phyloP scores from a whole-genome alignment of 257 asterid species.

The Solanum paucissectum region DNA sequence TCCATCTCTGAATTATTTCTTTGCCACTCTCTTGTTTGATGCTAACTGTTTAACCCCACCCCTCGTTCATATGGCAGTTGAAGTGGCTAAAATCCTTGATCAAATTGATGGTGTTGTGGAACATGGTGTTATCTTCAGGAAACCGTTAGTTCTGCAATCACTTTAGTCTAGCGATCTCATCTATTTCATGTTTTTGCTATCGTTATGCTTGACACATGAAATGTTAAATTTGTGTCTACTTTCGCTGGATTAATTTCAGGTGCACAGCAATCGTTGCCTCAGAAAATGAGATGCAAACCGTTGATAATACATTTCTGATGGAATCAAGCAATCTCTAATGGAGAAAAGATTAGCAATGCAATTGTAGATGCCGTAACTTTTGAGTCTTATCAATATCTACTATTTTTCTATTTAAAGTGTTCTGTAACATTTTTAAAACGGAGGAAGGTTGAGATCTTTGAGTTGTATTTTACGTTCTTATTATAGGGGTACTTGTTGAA shows the following conservation, averaged over 20 bases:
- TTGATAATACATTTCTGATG: constrained; percentile 26
- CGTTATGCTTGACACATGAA: neutral
- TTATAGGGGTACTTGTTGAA: neutral
- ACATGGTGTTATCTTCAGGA: constrained; percentile 52
- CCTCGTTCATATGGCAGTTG: constrained; percentile 28
- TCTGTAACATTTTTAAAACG: neutral
- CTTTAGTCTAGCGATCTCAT: neutral
- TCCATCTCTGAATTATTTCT: neutral
- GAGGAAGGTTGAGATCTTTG: neutral
- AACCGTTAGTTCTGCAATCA: constrained; percentile 33
- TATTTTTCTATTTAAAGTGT: neutral
- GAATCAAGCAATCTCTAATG: constrained; percentile 20
- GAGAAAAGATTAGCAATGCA: neutral
- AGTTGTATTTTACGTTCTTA: neutral
- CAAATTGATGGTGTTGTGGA: constrained; percentile 51
- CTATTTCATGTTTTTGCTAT: neutral
- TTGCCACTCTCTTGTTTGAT: neutral
- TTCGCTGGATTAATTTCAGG: constrained; percentile 24
- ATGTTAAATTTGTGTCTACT: neutral
- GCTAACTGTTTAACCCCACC: neutral
- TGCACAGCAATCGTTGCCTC: constrained; percentile 49
- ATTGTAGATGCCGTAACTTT: neutral
- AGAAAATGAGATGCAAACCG: constrained; percentile 28
- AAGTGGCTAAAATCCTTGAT: constrained; percentile 51
- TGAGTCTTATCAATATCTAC: neutral